Base-by-base conservation (phyloP, 306 rosid genomes). In the Calophaca sinica region DNA sequence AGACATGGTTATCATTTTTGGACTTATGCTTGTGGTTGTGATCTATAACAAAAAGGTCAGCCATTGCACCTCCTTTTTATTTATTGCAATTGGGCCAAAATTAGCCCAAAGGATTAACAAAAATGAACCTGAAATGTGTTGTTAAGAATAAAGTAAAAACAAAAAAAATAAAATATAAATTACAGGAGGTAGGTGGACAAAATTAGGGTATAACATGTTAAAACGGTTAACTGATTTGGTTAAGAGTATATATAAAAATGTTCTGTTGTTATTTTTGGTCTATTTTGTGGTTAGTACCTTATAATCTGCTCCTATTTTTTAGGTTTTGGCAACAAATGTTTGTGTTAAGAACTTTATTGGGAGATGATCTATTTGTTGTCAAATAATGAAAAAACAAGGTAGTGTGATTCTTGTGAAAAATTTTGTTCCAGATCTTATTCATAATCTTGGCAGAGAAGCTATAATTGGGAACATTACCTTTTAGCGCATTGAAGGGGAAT, bases 211-310 rank as follows among this genome's bases (percentile, higher is more conserved):
- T n/a, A n/a, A n/a, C n/a, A n/a, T n/a, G n/a, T n/a, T n/a, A n/a
- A n/a, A n/a, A 20, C 26, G 1, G 26, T 20, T 20, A 20, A 1
- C 1, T 20, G 26, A 20, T 59, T 67, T 79, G 62, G 52, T 26
- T 13, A 42, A 55, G 62, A 38, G 42, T 7, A 32, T 12, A 28
- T 35, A 65, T 60, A 82, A 60, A 65, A 72, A 69, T 39, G 68
- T 70, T 66, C 58, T 59, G 55, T 11, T 53, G 51, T 9, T 62
- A 41, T 75, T 72, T 79, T 44, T 29, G 50, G 75, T 28, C 9
- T 54, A 35, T 72, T 67, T 59, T 67, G 12, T 53, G 62, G 63
- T 62, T 81, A 70, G 62, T 50, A 9, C 62, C 39, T 14, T 70
- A 6, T 57, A 60, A 57, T 81, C 75, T 65, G 31, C 38, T 75